Percentiles rank a stretch among this genome's conserved stretches.
Conservation (phyloP, 1,284 basidiomycete genomes). For the Apiotrichum gamsii region DNA sequence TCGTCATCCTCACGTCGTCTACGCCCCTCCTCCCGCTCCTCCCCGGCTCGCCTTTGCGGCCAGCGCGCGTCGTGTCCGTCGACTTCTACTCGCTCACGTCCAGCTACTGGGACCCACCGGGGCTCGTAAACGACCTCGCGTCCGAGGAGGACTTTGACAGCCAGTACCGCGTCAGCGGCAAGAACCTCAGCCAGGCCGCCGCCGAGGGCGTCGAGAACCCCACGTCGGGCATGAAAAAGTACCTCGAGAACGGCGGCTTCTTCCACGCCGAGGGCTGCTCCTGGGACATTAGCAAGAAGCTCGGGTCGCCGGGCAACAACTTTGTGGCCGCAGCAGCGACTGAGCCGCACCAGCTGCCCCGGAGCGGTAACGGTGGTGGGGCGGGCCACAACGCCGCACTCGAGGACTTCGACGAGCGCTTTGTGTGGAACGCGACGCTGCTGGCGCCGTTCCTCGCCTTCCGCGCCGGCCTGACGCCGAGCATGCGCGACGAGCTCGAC, state of each 20-base stretch:
- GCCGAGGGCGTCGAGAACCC: constrained; percentile 68
- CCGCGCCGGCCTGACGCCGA: constrained; percentile 45
- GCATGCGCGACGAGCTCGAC: constrained; percentile 42
- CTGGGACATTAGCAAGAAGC: constrained; percentile 83
- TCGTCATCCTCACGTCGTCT: constrained; percentile 38
- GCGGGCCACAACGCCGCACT: constrained; percentile 48
- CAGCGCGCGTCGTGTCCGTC: constrained; percentile 47
- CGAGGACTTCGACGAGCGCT: constrained; percentile 67
- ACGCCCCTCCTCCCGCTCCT: constrained; percentile 33
- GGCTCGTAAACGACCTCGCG: constrained; percentile 16
- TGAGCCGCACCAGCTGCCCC: neutral
- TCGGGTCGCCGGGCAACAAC: constrained; percentile 53
- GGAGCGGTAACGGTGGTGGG: constrained; percentile 6
- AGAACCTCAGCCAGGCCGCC: constrained; percentile 27
- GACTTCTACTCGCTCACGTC: constrained; percentile 50
- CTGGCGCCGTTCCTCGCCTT: constrained; percentile 43
- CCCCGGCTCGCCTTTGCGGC: constrained; percentile 35
- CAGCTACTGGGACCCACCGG: constrained; percentile 46
- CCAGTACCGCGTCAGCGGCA: neutral
- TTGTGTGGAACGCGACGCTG: constrained; percentile 49
- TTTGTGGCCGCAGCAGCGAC: constrained; percentile 6
- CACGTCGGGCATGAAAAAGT: constrained; percentile 80
- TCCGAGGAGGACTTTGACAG: constrained; percentile 9
- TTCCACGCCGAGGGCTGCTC: constrained; percentile 76
- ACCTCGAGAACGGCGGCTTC: constrained; percentile 84